Conservation (phyloP, 2,329 filamentous ascomycete species). For the Magnaporthiopsis incrustans region DNA sequence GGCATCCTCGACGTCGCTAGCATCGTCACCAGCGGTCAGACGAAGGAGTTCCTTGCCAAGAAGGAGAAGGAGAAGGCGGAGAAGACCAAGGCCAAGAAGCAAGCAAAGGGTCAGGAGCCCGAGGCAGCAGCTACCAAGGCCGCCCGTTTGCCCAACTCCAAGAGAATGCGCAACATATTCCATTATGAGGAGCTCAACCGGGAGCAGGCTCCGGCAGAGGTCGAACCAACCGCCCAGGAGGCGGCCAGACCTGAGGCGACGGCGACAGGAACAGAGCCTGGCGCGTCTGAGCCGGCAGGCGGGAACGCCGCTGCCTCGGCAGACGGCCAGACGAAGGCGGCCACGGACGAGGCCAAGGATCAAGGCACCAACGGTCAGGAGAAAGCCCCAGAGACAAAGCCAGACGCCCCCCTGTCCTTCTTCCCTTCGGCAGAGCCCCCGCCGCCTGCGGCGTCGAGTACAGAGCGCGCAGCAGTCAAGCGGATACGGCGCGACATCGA, state of each 20-base stretch:
- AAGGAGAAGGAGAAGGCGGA: conserved; percentile 74
- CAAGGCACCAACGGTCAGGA: conserved; percentile 3
- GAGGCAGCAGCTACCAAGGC: conserved; percentile 46
- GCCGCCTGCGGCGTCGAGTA: conserved; percentile 10
- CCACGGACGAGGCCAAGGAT: conserved; percentile 4
- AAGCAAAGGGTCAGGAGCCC: conserved; percentile 50
- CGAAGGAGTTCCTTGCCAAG: conserved; percentile 73
- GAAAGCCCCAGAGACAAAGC: conserved; percentile 6
- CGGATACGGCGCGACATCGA: conserved; percentile 59
- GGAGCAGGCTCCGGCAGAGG: conserved; percentile 24
- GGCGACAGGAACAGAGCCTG: conserved; percentile 6
- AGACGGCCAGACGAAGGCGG: conserved; percentile 1
- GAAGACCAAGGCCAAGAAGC: conserved; percentile 52
- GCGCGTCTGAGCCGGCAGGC: conserved; percentile 8
- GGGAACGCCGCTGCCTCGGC: conserved; percentile 8
- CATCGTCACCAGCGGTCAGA: conserved; percentile 75
- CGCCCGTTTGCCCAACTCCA: conserved; percentile 61
- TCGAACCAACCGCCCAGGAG: not conserved
- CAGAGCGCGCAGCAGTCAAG: conserved; percentile 16
- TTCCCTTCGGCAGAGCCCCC: conserved; percentile 15
- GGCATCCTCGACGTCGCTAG: conserved; percentile 78
- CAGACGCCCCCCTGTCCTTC: conserved; percentile 10
- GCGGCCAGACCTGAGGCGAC: not conserved
- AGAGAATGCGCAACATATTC: conserved; percentile 61
- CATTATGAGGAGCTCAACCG: conserved; percentile 62